Evolutionary conservation across 352 stramenopile species (phyloP), one percentile per base, ranked within the genome.

Genomic region (Phytophthora pisi): DNA sequence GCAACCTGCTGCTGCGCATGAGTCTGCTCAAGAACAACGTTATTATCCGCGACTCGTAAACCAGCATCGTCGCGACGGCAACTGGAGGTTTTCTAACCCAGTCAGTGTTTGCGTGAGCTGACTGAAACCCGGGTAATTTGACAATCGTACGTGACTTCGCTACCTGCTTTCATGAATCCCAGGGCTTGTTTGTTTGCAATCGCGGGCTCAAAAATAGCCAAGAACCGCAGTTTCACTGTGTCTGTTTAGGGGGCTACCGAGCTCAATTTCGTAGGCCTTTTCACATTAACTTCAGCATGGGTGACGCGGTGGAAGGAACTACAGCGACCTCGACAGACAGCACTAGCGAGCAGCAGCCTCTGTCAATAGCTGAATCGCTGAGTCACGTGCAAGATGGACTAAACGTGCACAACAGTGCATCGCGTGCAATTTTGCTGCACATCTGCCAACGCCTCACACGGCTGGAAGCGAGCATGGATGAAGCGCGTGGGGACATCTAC

Each of bases 21-120:
- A 95, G 85, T 64, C 43, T 96, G 63, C 64, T 96, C 18, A 95
- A 96, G 66, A 94, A 94, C 74, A 85, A 87, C 70, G 66, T 95
- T 53, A 78, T 95, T 60, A 88, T 95, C 31, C 82, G 87, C 55
- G 87, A 92, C n/a, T 63, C 72, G 20, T 91, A 79, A 80, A 51
- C 18, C 30, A 4, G 24, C 56, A 53, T 58, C 4, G 47, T 61
- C 20, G n/a, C 54, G n/a, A 20, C n/a, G 24, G n/a, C n/a, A 42
- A 40, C 43, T 52, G 30, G 18, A 57, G 13, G 20, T 51, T n/a
- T 51, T 28, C 18, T 8, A 16, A 4, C n/a, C 16, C 45, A 16
- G 45, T 28, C 36, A 51, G 45, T 30, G 15, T 10, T 8, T 30
- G 45, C 3, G n/a, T 7, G 16, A 7, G 15, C 18, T 1, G 16